Conservation (phyloP, 176 grass and related monocot genomes). For the Zoysia pacifica region DNA sequence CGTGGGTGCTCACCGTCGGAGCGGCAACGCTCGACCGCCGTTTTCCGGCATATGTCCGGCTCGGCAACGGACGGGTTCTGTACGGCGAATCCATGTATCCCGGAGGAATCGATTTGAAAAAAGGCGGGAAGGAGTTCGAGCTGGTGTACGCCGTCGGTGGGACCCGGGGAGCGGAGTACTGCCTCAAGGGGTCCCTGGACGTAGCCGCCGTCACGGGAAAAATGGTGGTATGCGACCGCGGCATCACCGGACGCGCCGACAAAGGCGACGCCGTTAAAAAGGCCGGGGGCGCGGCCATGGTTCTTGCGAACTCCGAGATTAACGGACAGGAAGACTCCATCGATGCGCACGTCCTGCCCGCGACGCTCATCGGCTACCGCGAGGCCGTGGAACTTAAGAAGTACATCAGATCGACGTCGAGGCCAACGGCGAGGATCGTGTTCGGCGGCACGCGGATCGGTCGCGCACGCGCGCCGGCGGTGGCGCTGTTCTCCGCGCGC, state of each 20-base stretch:
- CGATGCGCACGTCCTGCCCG: slow-evolving; percentile 76
- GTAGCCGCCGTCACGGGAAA: slow-evolving; percentile 59
- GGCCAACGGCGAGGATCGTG: slow-evolving; percentile 47
- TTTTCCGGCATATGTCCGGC: slow-evolving; percentile 67
- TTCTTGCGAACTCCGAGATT: slow-evolving; percentile 74
- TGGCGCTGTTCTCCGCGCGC: slow-evolving; percentile 74
- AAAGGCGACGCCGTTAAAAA: slow-evolving; percentile 77
- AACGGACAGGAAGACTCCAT: slow-evolving; percentile 82
- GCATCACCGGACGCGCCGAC: slow-evolving; percentile 67
- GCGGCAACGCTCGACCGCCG: slow-evolving; percentile 67
- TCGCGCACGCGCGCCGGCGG: slow-evolving; percentile 54
- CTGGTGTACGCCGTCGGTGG: slow-evolving; percentile 60
- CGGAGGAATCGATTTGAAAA: slow-evolving; percentile 62
- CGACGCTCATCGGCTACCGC: slow-evolving; percentile 62
- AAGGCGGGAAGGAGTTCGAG: slow-evolving; percentile 66
- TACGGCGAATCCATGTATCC: slow-evolving; percentile 95
- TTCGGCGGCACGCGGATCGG: slow-evolving; percentile 71
- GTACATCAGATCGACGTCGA: slow-evolving; percentile 59
- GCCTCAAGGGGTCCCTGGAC: slow-evolving; percentile 64
- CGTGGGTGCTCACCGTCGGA: slow-evolving; percentile 75
- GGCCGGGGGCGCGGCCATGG: slow-evolving; percentile 68
- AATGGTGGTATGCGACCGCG: slow-evolving; percentile 81
- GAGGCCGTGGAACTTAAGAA: slow-evolving; percentile 63
- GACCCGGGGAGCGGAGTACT: slow-evolving; percentile 60
- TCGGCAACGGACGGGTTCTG: slow-evolving; percentile 60